Evolutionary conservation across 2,329 filamentous ascomycete genomes (phyloP).

Genomic region (Trichophyton mentagrophytes): DNA sequence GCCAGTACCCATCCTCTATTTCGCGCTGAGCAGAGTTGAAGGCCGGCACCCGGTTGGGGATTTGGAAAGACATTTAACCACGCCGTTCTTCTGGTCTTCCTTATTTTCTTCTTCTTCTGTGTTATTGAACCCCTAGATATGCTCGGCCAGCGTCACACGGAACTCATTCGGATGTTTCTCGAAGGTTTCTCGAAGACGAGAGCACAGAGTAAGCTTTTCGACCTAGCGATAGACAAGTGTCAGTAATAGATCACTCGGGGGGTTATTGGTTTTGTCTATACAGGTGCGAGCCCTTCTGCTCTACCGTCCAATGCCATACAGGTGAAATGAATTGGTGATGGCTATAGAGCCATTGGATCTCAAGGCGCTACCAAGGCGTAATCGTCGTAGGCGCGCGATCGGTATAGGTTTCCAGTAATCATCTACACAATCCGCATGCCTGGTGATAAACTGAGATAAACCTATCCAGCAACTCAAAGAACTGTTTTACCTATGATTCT

Average conservation of each 20-base stretch:
- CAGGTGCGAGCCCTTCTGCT: background rate
- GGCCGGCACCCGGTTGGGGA: constrained; percentile 57
- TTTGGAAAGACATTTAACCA: constrained; percentile 41
- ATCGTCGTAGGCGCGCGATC: background rate
- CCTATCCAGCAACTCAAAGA: background rate
- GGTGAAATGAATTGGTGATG: background rate
- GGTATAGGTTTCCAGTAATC: background rate
- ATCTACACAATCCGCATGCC: background rate
- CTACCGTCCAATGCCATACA: background rate
- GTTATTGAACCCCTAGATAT: background rate
- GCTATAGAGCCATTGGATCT: background rate
- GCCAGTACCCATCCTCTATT: constrained; percentile 56
- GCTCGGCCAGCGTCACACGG: background rate
- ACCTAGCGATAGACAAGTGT: background rate
- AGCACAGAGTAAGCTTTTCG: background rate
- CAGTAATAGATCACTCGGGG: background rate
- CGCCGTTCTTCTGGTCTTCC: background rate
- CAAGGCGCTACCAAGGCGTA: background rate
- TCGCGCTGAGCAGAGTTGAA: constrained; percentile 53
- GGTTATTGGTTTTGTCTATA: background rate
- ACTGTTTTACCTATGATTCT: background rate
- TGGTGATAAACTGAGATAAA: background rate
- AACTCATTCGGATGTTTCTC: background rate
- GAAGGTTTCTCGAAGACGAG: background rate
- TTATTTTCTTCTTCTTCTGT: background rate